Evolutionary conservation across 345 rosid species (phyloP), one percentile per base, ranked within the genome.

Genomic region (Salix dunnii): DNA sequence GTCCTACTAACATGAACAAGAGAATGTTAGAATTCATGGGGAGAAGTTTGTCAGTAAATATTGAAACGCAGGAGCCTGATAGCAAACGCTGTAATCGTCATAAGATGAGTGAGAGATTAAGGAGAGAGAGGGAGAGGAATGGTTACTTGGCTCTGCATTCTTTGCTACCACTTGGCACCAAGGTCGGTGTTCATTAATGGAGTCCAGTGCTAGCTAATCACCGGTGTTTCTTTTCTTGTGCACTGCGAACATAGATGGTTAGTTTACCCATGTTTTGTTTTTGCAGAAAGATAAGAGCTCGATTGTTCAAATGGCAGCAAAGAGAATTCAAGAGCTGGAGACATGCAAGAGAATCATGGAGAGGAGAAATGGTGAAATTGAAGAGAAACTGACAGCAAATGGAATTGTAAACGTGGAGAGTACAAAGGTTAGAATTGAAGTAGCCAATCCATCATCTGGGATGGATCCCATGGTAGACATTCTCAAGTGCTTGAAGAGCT

Each of bases 71-170:
- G 27, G 86, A 79, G 17, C 67, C 77, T n/a, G 88, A 75, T 42
- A 81, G 81, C 51, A 81, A 81, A 2, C 84, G 89, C 68, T 36
- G 85, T 53, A 75, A 78, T 70, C 81, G 76, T 9, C 97, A 88
- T 74, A 87, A 80, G 91, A 64, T 92, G 84, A 89, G 83, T 65
- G 98, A 94, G 77, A 85, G 98, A 81, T 64, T 79, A 68, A 88
- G 98, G 71, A 86, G 98, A 82, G 85, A 80, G 76, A 89, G 58
- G 83, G 96, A 92, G 85, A 90, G 81, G 83, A 76, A 80, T 16
- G 83, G 84, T 58, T 94, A 86, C 85, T 73, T 66, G 1, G 84
- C 85, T 71, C 85, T 92, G 61, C 93, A 82, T 75, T 83, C 94
- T 71, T 35, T 85, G 28, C 58, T 92, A 75, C 97, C 93, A 18